A percentile compares a stretch with the other conserved stretches of the same genome.
Conservation (phyloP, 2,329 filamentous ascomycete species). For the Alternaria sp. region DNA sequence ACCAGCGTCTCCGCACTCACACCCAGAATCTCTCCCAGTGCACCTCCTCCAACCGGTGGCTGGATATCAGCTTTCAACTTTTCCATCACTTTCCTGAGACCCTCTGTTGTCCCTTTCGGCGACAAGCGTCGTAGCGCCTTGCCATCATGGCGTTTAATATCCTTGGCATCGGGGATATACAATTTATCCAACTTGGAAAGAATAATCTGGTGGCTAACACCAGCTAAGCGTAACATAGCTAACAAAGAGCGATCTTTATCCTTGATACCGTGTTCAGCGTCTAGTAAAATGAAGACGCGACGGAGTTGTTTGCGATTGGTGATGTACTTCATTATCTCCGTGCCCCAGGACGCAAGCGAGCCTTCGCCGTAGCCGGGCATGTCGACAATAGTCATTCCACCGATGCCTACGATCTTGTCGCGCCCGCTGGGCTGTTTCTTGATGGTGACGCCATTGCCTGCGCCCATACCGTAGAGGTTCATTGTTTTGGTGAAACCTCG, state of each 20-base stretch:
- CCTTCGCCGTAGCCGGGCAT: slow-evolving; percentile 76
- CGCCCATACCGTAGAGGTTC: slow-evolving; percentile 71
- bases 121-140: slow-evolving; percentile 25
- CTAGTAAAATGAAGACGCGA: slow-evolving; percentile 70
- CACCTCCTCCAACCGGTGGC: slow-evolving; percentile 45
- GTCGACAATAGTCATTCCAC: slow-evolving; percentile 68
- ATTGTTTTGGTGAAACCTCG: slow-evolving; percentile 70
- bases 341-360: slow-evolving; percentile 68
- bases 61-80: slow-evolving; percentile 50
- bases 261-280: slow-evolving; percentile 70
- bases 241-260: slow-evolving; percentile 66
- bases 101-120: slow-evolving; percentile 49
- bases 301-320: slow-evolving; percentile 68
- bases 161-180: slow-evolving; percentile 37
- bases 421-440: slow-evolving; percentile 27
- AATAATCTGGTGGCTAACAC: slow-evolving; percentile 70
- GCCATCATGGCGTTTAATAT: slow-evolving; percentile 26
- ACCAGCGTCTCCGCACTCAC: slow-evolving; percentile 63
- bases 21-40: slow-evolving; percentile 67
- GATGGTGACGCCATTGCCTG: slow-evolving; percentile 35
- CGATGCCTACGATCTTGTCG: slow-evolving; percentile 49
- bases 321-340: slow-evolving; percentile 74
- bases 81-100: slow-evolving; percentile 55
- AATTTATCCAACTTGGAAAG: slow-evolving; percentile 69
- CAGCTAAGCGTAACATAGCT: slow-evolving; percentile 62